A percentile compares a stretch with the other conserved stretches of the same genome.
Conservation (phyloP, 2,329 filamentous ascomycete species). For the Cladosporium sp. region DNA sequence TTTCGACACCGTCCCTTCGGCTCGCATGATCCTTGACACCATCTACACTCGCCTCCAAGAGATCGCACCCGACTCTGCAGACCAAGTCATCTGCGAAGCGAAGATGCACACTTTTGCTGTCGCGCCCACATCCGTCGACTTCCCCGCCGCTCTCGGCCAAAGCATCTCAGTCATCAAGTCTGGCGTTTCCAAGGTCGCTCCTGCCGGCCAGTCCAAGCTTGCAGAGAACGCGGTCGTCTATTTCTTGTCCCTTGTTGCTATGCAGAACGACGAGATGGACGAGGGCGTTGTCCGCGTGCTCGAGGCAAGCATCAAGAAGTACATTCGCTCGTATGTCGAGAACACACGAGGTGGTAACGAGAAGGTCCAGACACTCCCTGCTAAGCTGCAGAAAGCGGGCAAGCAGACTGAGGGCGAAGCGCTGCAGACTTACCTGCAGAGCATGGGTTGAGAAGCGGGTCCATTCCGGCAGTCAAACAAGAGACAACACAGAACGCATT, state of each 20-base stretch:
- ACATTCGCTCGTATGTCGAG: neutral
- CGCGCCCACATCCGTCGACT: constrained; percentile 60
- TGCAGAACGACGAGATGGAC: constrained; percentile 45
- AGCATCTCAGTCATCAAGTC: constrained; percentile 61
- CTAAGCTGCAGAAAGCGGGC: constrained; percentile 1
- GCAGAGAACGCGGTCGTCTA: constrained; percentile 46
- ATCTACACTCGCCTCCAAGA: constrained; percentile 60
- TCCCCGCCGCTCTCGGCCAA: constrained; percentile 66
- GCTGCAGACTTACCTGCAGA: neutral
- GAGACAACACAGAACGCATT: too few species aligned
- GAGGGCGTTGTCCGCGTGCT: constrained; percentile 52
- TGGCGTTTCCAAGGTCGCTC: constrained; percentile 36
- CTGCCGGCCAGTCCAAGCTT: constrained; percentile 33
- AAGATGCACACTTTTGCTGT: constrained; percentile 66
- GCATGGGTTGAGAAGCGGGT: neutral
- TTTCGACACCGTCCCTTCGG: constrained; percentile 64
- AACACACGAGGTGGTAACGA: constrained; percentile 2
- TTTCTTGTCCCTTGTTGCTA: constrained; percentile 45
- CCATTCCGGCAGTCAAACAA: too few species aligned
- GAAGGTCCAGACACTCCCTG: constrained; percentile 4
- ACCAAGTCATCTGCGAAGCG: constrained; percentile 64
- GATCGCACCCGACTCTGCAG: constrained; percentile 51
- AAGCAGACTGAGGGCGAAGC: constrained; percentile 7
- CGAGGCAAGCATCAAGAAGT: constrained; percentile 24
- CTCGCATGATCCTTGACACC: constrained; percentile 66